phyloP scores from a whole-genome alignment of 1,284 basidiomycete genomes.

The Volvariella surrecta region DNA sequence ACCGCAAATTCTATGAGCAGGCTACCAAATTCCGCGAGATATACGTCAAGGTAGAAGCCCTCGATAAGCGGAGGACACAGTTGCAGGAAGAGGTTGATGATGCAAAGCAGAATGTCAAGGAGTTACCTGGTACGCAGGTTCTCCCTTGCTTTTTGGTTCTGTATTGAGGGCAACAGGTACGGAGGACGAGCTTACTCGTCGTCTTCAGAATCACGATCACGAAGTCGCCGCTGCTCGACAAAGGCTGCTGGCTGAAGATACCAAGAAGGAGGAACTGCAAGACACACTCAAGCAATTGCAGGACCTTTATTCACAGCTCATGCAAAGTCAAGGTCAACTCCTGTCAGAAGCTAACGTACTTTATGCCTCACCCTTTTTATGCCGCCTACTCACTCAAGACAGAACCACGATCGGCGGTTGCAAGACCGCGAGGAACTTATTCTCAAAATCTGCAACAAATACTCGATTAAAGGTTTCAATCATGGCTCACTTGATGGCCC shows the following conservation, averaged over 20 bases:
- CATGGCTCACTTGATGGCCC: conserved; percentile 55
- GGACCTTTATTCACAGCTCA: conserved; percentile 44
- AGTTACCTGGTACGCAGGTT: conserved; percentile 55
- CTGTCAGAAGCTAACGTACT: conserved; percentile 56
- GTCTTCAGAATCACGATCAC: conserved; percentile 66
- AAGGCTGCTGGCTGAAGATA: conserved; percentile 37
- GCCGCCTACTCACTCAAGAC: conserved; percentile 2
- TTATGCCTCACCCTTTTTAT: conserved; percentile 1
- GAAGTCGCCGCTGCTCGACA: conserved; percentile 49
- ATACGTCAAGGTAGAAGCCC: conserved; percentile 64
- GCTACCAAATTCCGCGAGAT: conserved; percentile 82
- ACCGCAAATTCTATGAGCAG: conserved; percentile 77
- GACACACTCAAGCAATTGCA: conserved; percentile 52
- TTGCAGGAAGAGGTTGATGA: conserved; percentile 51
- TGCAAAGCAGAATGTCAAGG: conserved; percentile 60
- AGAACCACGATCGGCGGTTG: conserved; percentile 60
- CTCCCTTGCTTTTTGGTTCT: background rate
- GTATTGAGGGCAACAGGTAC: conserved; percentile 41
- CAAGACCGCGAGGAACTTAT: conserved; percentile 69
- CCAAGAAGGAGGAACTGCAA: conserved; percentile 50
- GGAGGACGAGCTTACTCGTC: conserved; percentile 67
- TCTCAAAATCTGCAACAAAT: conserved; percentile 57
- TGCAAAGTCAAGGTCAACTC: conserved; percentile 53
- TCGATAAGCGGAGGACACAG: conserved; percentile 57
- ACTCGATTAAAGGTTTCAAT: conserved; percentile 72